A percentile compares a stretch with the other conserved stretches of the same genome.
Conservation (phyloP, 768 basidiomycete species). For the Lactarius sp. region DNA sequence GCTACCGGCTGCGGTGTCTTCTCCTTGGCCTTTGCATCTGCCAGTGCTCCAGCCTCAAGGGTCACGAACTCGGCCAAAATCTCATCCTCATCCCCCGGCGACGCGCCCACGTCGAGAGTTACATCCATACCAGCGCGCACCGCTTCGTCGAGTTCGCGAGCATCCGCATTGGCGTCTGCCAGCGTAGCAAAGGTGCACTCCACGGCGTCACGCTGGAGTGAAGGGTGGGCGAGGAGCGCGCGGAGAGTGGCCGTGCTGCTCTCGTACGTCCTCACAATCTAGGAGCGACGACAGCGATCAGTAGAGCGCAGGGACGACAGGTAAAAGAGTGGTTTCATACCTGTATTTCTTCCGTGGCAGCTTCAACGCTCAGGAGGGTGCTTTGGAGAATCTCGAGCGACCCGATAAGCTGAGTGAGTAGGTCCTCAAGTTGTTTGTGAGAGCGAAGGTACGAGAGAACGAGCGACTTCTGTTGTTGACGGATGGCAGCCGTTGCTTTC, state of each 20-base stretch:
- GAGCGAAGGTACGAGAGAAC: conserved; percentile 77
- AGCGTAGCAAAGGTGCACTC: conserved; percentile 87
- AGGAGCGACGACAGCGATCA: background rate
- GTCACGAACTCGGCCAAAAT: conserved; percentile 62
- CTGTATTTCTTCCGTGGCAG: conserved; percentile 82
- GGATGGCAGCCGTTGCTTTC: conserved; percentile 61
- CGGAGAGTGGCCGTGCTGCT: conserved; percentile 75
- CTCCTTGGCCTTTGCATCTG: conserved; percentile 19
- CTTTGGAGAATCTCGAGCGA: conserved; percentile 70
- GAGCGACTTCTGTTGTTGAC: conserved; percentile 62
- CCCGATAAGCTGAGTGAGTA: conserved; percentile 67
- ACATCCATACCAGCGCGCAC: conserved; percentile 64
- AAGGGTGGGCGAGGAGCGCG: conserved; percentile 73
- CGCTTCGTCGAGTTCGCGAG: conserved; percentile 75
- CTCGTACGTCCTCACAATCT: conserved; percentile 87
- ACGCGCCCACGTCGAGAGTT: conserved; percentile 38
- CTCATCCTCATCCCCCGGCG: conserved; percentile 46
- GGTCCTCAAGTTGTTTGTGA: conserved; percentile 74
- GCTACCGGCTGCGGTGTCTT: background rate
- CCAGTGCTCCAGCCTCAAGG: conserved; percentile 45
- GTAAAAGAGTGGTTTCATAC: conserved; percentile 36
- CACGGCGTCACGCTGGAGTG: conserved; percentile 69
- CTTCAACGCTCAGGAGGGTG: conserved; percentile 78
- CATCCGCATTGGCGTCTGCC: conserved; percentile 76
- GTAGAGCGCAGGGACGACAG: background rate